These are phyloP conservation scores for Ophiostoma triangulosporum DNA, from an alignment of 2,329 filamentous ascomycete species.

Conservation along the genomic window DNA sequence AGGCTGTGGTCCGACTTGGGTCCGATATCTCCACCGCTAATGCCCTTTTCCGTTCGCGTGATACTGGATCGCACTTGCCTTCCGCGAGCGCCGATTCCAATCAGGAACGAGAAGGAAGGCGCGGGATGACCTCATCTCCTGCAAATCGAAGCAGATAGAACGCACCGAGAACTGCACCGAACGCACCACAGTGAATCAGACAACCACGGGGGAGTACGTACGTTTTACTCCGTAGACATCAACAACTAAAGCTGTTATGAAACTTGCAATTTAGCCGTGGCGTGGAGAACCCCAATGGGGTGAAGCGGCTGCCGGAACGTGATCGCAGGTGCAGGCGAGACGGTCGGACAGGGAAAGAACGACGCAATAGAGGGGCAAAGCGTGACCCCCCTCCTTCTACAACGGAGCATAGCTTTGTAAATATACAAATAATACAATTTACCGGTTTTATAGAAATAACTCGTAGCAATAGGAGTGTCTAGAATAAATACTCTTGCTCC, in stretches of 20 bases:
- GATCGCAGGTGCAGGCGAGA: not conserved
- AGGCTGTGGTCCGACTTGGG: not conserved
- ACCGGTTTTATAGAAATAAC: not conserved
- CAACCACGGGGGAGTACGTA: too few relatives aligned
- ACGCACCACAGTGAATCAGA: not conserved
- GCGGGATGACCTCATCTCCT: not conserved
- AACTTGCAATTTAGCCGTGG: not conserved
- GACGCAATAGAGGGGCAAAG: not conserved
- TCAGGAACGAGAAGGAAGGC: not conserved
- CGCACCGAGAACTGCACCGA: not conserved
- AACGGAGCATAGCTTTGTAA: not conserved
- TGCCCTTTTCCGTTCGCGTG: not conserved
- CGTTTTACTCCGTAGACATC: too few relatives aligned
- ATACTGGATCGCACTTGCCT: not conserved
- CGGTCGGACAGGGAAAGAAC: not conserved
- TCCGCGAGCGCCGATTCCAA: not conserved
- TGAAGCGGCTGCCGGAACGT: not conserved
- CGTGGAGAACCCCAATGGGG: not conserved
- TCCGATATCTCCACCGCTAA: not conserved
- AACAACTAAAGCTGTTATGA: not conserved
- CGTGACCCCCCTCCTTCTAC: conserved; percentile 1
- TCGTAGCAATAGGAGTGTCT: not conserved
- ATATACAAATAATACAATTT: not conserved
- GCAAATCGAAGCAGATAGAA: not conserved
- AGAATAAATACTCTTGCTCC: not conserved